phyloP scores from a whole-genome alignment of 768 basidiomycete species.

The Tylopilus balloui region DNA sequence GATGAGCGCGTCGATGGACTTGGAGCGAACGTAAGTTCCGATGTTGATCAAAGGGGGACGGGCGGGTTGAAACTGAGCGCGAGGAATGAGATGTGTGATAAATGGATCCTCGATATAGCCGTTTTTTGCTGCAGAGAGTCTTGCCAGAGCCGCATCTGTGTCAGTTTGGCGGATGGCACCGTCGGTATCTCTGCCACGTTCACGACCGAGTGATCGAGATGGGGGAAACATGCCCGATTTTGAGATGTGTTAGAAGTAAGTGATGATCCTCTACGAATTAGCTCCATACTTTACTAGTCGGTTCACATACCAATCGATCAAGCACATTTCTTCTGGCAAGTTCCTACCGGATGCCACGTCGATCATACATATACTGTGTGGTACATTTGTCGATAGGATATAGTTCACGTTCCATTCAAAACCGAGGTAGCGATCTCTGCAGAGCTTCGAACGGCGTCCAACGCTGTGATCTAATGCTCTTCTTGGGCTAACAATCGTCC shows the following conservation, averaged over 20 bases:
- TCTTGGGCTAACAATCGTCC: neutral
- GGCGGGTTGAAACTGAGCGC: constrained; percentile 52
- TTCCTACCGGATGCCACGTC: neutral
- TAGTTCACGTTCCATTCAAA: neutral
- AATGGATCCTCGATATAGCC: constrained; percentile 52
- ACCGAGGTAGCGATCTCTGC: neutral
- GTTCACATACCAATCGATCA: too few relatives aligned
- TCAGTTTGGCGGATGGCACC: constrained; percentile 73
- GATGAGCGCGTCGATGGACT: constrained; percentile 75
- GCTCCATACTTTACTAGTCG: too few relatives aligned
- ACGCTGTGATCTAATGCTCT: neutral
- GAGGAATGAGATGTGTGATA: constrained; percentile 53
- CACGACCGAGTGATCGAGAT: constrained; percentile 9
- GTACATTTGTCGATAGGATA: neutral
- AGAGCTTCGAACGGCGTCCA: neutral
- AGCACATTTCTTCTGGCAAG: too few relatives aligned
- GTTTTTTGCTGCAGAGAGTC: constrained; percentile 77
- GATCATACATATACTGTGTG: too few relatives aligned
- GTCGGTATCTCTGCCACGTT: constrained; percentile 43
- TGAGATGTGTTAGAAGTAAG: neutral
- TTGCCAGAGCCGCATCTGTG: constrained; percentile 76
- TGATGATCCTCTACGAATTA: neutral
- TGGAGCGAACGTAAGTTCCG: constrained; percentile 84
- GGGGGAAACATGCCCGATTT: constrained; percentile 14
- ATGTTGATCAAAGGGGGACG: constrained; percentile 91